Evolutionary conservation across 306 rosid genomes (phyloP).

Genomic region (Mucuna pruriens): DNA sequence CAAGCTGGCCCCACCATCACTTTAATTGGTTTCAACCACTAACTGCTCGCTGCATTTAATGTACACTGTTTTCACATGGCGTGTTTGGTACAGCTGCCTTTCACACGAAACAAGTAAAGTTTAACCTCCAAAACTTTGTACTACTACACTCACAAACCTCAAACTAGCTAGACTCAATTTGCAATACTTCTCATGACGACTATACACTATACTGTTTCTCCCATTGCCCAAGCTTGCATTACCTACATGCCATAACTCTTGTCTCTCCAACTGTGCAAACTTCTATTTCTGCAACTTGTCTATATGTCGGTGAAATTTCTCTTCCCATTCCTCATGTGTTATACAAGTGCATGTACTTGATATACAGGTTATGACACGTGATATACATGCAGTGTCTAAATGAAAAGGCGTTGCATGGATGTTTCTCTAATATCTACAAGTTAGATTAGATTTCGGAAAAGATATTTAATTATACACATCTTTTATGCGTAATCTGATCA

Average conservation of each 20-base stretch:
- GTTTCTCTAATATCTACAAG: neutral
- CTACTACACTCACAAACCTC: constrained; percentile 21
- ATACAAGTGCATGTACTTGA: neutral
- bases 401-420: neutral
- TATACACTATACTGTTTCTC: neutral
- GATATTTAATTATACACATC: neutral
- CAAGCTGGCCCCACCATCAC: neutral
- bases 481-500: neutral
- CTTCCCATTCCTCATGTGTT: neutral
- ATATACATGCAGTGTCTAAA: neutral
- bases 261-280: neutral
- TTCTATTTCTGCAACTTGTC: neutral
- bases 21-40: constrained; percentile 63
- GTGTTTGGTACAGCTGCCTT: constrained; percentile 44
- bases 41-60: constrained; percentile 55
- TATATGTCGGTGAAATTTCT: neutral
- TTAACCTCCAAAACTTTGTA: constrained; percentile 18
- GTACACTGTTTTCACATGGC: constrained; percentile 7
- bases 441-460: neutral
- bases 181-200: neutral
- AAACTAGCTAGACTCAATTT: constrained; percentile 13
- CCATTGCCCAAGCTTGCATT: constrained; percentile 21
- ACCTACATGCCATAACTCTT: neutral
- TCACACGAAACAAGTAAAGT: constrained; percentile 36
- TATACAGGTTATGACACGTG: neutral